A percentile compares a stretch with the other conserved stretches of the same genome.
These are phyloP conservation scores for Lophiostoma macrostomum DNA, from an alignment of 495 filamentous ascomycete genomes.

Conservation along the genomic window DNA sequence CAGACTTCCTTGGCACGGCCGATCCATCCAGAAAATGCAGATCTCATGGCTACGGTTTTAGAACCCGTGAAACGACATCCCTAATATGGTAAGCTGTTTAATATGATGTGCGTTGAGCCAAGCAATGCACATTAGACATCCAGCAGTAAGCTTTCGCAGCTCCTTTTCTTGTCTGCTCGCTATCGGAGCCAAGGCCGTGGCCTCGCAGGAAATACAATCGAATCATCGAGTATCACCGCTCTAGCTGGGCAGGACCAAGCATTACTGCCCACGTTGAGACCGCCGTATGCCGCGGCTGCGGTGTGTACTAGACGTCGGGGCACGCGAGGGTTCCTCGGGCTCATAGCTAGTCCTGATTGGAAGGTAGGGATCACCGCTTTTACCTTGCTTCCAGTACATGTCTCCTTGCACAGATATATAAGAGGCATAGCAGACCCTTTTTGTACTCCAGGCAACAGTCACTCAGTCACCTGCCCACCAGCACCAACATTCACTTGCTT, in stretches of 20 bases:
- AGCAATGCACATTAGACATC: conserved; percentile 2
- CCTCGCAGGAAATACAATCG: conserved; percentile 4
- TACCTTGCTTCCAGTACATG: neutral
- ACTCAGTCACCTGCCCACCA: conserved; percentile 2
- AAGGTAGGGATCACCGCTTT: conserved; percentile 10
- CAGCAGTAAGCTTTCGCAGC: neutral
- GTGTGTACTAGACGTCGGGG: conserved; percentile 5
- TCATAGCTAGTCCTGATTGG: conserved; percentile 19
- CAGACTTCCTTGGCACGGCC: too few species aligned
- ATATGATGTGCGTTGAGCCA: conserved; percentile 20
- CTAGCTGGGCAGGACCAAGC: conserved; percentile 16
- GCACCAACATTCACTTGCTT: conserved; percentile 10
- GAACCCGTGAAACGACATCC: too few species aligned
- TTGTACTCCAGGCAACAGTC: conserved; percentile 10
- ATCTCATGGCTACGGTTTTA: too few species aligned
- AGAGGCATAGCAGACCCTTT: conserved; percentile 2
- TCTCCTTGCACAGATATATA: conserved; percentile 19
- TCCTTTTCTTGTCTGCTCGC: neutral
- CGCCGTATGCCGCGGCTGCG: neutral
- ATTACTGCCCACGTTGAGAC: conserved; percentile 21
- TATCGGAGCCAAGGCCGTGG: conserved; percentile 23
- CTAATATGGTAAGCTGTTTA: conserved; percentile 20
- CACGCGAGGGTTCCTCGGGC: conserved; percentile 5
- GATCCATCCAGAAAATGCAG: too few species aligned
- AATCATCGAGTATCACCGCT: conserved; percentile 15